A percentile compares a stretch with the other conserved stretches of the same genome.
phyloP scores from a whole-genome alignment of 495 filamentous ascomycete species.

The Penicillium arizonense region DNA sequence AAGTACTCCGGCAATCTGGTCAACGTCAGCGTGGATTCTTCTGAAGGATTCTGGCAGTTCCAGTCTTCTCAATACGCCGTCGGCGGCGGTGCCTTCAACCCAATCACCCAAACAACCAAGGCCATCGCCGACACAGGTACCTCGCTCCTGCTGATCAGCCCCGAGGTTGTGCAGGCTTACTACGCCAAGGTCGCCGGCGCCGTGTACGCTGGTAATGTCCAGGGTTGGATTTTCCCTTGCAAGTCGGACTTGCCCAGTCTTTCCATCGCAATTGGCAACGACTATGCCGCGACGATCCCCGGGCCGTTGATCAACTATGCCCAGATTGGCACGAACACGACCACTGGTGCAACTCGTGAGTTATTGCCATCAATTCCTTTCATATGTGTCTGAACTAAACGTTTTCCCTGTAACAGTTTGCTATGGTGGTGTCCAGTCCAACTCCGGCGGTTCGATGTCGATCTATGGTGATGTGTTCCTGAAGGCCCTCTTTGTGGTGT shows the following conservation, averaged over 20 bases:
- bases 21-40: constrained; percentile 62
- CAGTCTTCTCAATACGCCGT: constrained; percentile 57
- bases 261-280: constrained; percentile 60
- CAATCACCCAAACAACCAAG: constrained; percentile 25
- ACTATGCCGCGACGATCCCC: constrained; percentile 60
- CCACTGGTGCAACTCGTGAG: constrained; percentile 39
- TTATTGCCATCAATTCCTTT: constrained; percentile 1
- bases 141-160: constrained; percentile 67
- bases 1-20: constrained; percentile 64
- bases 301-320: constrained; percentile 67
- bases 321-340: constrained; percentile 45
- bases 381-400: constrained; percentile 44
- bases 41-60: constrained; percentile 76
- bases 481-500: constrained; percentile 76
- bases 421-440: constrained; percentile 71
- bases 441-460: constrained; percentile 52
- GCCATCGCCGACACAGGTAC: constrained; percentile 74
- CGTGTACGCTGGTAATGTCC: constrained; percentile 39
- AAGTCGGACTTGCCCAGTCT: constrained; percentile 61
- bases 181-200: constrained; percentile 62
- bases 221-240: constrained; percentile 70
- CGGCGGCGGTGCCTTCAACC: constrained; percentile 36
- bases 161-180: constrained; percentile 58
- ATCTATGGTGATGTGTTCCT: constrained; percentile 82
- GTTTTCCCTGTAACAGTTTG: constrained; percentile 47